Evolutionary conservation across 306 rosid species (phyloP), one percentile per base, ranked within the genome.

Genomic region (Cercis canadensis): DNA sequence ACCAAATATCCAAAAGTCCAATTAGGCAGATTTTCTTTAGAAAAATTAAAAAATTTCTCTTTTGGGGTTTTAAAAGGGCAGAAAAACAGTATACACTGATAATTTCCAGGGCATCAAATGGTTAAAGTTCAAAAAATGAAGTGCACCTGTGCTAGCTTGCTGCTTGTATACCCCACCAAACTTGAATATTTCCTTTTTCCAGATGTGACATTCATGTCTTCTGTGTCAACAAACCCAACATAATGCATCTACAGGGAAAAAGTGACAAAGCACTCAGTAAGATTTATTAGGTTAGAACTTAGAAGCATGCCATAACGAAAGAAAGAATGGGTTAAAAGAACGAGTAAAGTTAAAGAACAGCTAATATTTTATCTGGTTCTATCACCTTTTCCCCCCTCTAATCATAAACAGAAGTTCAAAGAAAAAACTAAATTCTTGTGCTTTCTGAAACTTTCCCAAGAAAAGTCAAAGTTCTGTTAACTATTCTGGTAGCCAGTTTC

Each of bases 111-210:
- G 33, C 55, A 58, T 51, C 16, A 70, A 67, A 24, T 47, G 33
- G 62, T 24, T 24, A 37, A 37, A 37, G 43, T 5, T 10, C 16
- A 50, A 45, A 76, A 60, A 41, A 57, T 7, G 12, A 47, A 69
- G 67, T 66, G 58, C 63, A 94, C 99, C 96, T 94, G 90, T 12
- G 99, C 99, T 32, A 94, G 83, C 85, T 94, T 94, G 92, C 99
- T 94, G 86, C 83, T 75, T 8, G 91, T 34, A 75, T 94, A 94
- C 63, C 97, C 99, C 32, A 82, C 69, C 66, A 94, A 5, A 86
- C 99, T 94, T 32, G 96, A 65, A 76, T 34, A 94, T 71, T 85
- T 91, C 82, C 86, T 86, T 82, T 83, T 87, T 56, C 88, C 88
- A 46, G 92, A 89, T 46, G 86, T 81, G 43, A 86, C 45, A 67